Evolutionary conservation across 306 rosid genomes (phyloP).

Genomic region (Argentina anserina): DNA sequence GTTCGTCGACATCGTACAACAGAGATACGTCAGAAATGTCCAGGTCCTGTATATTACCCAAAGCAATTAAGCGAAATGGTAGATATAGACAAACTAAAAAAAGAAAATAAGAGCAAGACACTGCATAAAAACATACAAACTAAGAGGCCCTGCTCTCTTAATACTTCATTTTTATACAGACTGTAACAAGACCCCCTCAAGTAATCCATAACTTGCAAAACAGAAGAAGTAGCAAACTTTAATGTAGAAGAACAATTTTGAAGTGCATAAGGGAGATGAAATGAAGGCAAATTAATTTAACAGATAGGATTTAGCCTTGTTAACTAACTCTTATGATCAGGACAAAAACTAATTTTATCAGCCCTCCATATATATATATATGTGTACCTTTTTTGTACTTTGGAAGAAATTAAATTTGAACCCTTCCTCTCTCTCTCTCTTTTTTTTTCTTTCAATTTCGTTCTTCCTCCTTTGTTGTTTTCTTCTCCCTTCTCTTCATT

Average conservation of each 20-base stretch:
- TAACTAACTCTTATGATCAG: neutral
- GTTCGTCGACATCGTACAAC: constrained; percentile 66
- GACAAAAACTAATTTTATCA: neutral
- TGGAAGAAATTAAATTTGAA: neutral
- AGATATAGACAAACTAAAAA: too few species aligned
- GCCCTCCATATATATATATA: neutral
- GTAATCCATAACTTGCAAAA: neutral
- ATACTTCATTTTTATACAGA: too few species aligned
- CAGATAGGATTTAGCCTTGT: neutral
- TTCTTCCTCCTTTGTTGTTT: neutral
- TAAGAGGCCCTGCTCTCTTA: too few species aligned
- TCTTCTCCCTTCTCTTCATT: neutral
- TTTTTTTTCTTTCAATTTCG: neutral
- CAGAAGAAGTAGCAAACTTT: neutral
- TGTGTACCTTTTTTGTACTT: neutral
- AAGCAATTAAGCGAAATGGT: neutral
- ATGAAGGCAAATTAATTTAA: neutral
- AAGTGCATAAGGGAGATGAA: neutral
- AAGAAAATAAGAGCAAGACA: neutral
- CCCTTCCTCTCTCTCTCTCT: neutral
- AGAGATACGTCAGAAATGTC: constrained; percentile 72
- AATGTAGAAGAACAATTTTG: neutral
- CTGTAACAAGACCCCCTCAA: neutral
- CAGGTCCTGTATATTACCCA: constrained; percentile 49
- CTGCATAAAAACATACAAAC: neutral